Percentiles rank a stretch among this genome's conserved stretches.
phyloP scores from a whole-genome alignment of 2,329 filamentous ascomycete genomes.

The Fusarium sp. region DNA sequence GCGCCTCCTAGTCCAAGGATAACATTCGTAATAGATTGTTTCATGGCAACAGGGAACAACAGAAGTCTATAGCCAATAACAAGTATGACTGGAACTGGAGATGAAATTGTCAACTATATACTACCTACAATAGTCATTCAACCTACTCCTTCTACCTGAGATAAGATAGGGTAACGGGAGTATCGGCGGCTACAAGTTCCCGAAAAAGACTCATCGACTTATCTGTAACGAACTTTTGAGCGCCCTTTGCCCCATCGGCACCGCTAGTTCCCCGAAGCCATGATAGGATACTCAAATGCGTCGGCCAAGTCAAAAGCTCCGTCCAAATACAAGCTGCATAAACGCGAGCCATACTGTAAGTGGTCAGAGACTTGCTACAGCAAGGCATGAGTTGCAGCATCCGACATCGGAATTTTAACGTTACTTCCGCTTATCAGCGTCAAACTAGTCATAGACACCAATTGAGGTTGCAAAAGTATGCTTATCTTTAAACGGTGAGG shows the following conservation, averaged over 20 bases:
- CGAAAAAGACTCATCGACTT: background rate
- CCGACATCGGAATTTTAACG: background rate
- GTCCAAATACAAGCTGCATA: rapidly evolving
- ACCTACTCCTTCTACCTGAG: background rate
- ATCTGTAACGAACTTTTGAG: background rate
- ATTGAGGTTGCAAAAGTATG: background rate
- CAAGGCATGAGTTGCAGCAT: background rate
- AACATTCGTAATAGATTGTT: background rate
- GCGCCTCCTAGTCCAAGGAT: background rate
- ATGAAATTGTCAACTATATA: background rate
- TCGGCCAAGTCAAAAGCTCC: background rate
- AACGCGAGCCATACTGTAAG: background rate
- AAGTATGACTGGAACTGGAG: background rate
- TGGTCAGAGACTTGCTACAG: rapidly evolving
- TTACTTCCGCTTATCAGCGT: background rate
- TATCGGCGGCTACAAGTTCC: background rate
- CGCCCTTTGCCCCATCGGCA: background rate
- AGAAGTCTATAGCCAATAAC: too few species aligned
- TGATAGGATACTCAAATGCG: rapidly evolving
- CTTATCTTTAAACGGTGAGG: background rate
- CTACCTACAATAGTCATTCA: rapidly evolving
- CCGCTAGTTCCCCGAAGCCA: background rate
- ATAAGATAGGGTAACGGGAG: background rate
- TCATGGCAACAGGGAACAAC: background rate
- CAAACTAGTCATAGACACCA: background rate